phyloP scores from a whole-genome alignment of 1,139 yeast species.

The Geotrichum aggregatum region DNA sequence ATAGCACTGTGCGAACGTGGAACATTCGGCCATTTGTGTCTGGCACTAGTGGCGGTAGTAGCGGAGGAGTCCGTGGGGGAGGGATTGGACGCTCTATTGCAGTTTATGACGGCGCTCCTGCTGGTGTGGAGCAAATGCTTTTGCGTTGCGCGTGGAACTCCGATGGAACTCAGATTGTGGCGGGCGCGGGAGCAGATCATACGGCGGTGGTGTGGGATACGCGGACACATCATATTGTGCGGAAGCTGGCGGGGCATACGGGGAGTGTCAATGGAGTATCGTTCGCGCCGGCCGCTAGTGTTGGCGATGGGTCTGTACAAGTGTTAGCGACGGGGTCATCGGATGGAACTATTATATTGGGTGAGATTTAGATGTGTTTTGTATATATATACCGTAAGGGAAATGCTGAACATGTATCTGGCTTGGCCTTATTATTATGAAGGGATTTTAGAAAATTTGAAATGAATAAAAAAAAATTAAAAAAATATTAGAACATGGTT shows the following conservation, averaged over 20 bases:
- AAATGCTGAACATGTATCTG: not conserved
- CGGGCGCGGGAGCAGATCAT: slow-evolving; percentile 60
- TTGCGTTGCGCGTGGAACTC: slow-evolving; percentile 49
- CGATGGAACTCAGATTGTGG: slow-evolving; percentile 42
- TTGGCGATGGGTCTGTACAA: not conserved
- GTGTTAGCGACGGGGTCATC: slow-evolving; percentile 29
- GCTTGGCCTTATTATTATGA: not conserved
- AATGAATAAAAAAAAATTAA: not conserved
- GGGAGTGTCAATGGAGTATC: slow-evolving; percentile 62
- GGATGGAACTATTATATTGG: slow-evolving; percentile 33
- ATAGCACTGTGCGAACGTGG: slow-evolving; percentile 54
- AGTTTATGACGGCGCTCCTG: slow-evolving; percentile 56
- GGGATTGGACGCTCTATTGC: slow-evolving; percentile 40
- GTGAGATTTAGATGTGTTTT: slow-evolving; percentile 22
- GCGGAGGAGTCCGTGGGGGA: too few species aligned
- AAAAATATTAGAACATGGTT: too few species aligned
- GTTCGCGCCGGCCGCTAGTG: slow-evolving; percentile 34
- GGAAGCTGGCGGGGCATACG: slow-evolving; percentile 55
- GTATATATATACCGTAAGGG: slow-evolving; percentile 6
- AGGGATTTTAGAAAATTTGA: not conserved
- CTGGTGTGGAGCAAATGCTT: slow-evolving; percentile 52
- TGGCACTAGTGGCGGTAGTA: slow-evolving; percentile 19
- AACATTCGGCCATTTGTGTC: slow-evolving; percentile 49
- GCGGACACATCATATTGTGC: slow-evolving; percentile 46
- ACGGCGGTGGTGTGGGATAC: slow-evolving; percentile 60